These are phyloP conservation scores for Hemisphaericaspora xylofermentans DNA, from an alignment of 1,139 yeast genomes.

Conservation along the genomic window DNA sequence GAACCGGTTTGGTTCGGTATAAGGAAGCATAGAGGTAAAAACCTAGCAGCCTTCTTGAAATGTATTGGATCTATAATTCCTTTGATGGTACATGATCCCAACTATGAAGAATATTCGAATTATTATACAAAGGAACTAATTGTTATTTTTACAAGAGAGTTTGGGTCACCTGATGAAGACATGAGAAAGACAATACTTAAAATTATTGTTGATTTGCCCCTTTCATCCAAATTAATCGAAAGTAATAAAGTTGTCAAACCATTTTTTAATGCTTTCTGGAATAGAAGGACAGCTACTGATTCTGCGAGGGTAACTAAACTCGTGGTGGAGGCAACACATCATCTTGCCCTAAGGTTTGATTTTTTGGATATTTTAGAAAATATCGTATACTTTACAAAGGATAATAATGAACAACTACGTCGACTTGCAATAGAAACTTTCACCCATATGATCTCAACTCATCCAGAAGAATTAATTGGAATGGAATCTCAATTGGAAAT, in stretches of 20 bases:
- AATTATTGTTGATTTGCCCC: slow-evolving; percentile 33
- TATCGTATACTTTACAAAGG: slow-evolving; percentile 63
- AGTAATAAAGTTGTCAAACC: slow-evolving; percentile 54
- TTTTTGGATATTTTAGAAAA: slow-evolving; percentile 58
- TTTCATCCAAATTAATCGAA: slow-evolving; percentile 28
- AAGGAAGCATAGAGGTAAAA: slow-evolving; percentile 72
- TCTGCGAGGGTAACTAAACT: slow-evolving; percentile 47
- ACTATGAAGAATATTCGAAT: slow-evolving; percentile 68
- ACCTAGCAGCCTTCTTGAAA: slow-evolving; percentile 71
- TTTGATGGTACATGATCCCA: slow-evolving; percentile 61
- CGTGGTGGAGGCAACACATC: slow-evolving; percentile 74
- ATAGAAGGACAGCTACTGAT: slow-evolving; percentile 62
- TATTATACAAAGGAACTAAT: slow-evolving; percentile 77
- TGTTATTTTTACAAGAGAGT: slow-evolving; percentile 67
- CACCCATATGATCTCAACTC: slow-evolving; percentile 27
- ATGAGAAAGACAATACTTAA: slow-evolving; percentile 73
- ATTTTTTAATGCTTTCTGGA: slow-evolving; percentile 79
- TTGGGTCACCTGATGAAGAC: slow-evolving; percentile 83
- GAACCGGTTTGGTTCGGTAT: slow-evolving; percentile 85
- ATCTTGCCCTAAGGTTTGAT: slow-evolving; percentile 68
- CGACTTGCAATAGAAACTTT: slow-evolving; percentile 77
- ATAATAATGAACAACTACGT: slow-evolving; percentile 79
- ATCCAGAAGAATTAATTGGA: slow-evolving; percentile 37
- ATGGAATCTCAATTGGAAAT: slow-evolving; percentile 51
- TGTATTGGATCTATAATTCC: slow-evolving; percentile 84